Evolutionary conservation across 768 basidiomycete species (phyloP), one percentile per base, ranked within the genome.

Genomic region (Russula compacta): DNA sequence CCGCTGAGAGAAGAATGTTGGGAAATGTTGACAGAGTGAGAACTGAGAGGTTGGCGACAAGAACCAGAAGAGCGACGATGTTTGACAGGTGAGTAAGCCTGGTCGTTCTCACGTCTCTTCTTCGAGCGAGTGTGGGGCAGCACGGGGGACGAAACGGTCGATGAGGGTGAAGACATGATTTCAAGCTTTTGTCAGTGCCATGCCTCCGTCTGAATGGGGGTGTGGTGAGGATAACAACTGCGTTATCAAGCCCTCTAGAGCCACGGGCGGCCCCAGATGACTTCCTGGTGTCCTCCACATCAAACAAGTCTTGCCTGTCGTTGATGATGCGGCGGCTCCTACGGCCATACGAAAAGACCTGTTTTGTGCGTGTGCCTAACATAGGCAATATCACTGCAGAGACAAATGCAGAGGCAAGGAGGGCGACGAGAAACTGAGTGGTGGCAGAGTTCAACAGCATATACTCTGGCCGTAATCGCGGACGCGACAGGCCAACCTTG

Each of bases 311-410:
- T 12, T 42, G 42, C 8, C 71, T 70, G 51, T 77, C 77, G 59
- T 77, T 78, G 66, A 87, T 75, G n/a, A 86, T 77, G 42, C 86
- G 82, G 56, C 79, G 79, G 43, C 76, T 75, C 62, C 85, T 81
- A 65, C 82, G 81, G 21, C 86, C 86, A 66, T 87, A 87, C 21
- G 83, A 74, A 54, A 77, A 80, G 51, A 87, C 79, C 67, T 84
- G 82, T 69, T 84, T 86, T 6, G 86, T 87, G 65, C 77, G 80
- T 60, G 80, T 67, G 29, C 83, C 77, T 17, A 85, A 75, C 85
- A 86, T 86, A 51, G 24, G 15, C 1, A 67, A 53, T 47, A 56
- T 47, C 14, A 36, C 7, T 8, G 58, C 12, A 42, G 32, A 51
- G 11, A 43, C 1, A 24, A 46, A 48, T 29, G 38, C 54, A 32